Evolutionary conservation across 495 filamentous ascomycete genomes (phyloP).

Genomic region (Podospora appendiculata): DNA sequence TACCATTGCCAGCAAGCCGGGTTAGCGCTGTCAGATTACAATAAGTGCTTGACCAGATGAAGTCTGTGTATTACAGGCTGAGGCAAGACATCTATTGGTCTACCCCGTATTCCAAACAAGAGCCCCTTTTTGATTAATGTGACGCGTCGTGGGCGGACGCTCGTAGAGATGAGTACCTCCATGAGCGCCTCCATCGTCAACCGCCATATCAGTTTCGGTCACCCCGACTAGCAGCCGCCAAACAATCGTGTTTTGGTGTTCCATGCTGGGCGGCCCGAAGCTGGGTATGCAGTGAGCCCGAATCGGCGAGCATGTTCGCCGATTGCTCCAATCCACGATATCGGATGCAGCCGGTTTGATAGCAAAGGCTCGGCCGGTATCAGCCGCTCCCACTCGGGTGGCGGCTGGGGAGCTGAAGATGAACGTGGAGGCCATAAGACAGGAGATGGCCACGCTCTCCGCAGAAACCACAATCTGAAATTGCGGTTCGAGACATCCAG

Average conservation of each 20-base stretch:
- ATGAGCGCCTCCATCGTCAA: no score
- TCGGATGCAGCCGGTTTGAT: no score
- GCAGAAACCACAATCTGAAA: background rate
- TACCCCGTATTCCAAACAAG: background rate
- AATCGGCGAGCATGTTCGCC: no score
- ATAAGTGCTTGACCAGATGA: background rate
- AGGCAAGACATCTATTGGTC: background rate
- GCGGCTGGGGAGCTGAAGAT: background rate
- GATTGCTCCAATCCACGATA: no score
- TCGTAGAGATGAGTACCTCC: background rate
- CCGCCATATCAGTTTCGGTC: no score
- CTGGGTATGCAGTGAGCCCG: no score
- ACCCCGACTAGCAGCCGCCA: no score
- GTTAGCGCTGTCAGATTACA: background rate
- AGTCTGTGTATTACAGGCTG: background rate
- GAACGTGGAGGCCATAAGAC: conserved; percentile 2
- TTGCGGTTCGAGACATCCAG: background rate
- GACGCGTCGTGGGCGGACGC: background rate
- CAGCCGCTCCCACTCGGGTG: background rate
- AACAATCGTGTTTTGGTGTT: no score
- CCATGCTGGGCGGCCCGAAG: no score
- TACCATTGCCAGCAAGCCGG: background rate
- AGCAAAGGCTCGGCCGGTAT: no score
- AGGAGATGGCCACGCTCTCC: background rate
- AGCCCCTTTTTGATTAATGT: background rate